Evolutionary conservation across 768 basidiomycete genomes (phyloP).

Genomic region (Leucogyrophana mollusca): DNA sequence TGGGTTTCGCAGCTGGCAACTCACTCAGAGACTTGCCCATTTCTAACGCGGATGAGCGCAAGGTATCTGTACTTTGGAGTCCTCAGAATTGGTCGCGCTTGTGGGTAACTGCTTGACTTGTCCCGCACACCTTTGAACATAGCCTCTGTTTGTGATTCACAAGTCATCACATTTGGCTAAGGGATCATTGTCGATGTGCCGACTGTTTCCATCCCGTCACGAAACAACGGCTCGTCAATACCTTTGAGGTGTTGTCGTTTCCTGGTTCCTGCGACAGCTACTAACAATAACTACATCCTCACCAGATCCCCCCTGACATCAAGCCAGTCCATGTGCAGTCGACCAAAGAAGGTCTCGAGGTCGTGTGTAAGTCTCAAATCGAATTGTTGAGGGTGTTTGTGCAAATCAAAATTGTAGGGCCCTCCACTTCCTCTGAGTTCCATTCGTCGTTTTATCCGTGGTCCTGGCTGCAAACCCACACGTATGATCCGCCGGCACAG

Average conservation of each 20-base stretch:
- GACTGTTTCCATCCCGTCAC: slow-evolving; percentile 85
- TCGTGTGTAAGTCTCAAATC: slow-evolving; percentile 69
- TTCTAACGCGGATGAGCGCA: slow-evolving; percentile 52
- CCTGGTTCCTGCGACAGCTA: neutral
- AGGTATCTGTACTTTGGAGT: slow-evolving; percentile 74
- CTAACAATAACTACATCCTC: slow-evolving; percentile 3
- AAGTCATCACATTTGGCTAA: slow-evolving; percentile 91
- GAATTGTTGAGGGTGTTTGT: no score
- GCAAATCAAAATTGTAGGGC: no score
- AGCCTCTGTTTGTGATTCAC: no score
- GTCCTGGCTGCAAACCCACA: slow-evolving; percentile 75
- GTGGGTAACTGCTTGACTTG: slow-evolving; percentile 43
- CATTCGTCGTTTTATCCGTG: slow-evolving; percentile 89
- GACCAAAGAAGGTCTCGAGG: slow-evolving; percentile 61
- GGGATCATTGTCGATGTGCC: slow-evolving; percentile 90
- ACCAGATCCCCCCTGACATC: slow-evolving; percentile 76
- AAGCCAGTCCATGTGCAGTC: slow-evolving; percentile 58
- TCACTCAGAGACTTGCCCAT: slow-evolving; percentile 44
- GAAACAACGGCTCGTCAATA: slow-evolving; percentile 86
- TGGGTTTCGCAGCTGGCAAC: slow-evolving; percentile 18
- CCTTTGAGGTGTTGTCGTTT: slow-evolving; percentile 61
- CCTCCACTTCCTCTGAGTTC: slow-evolving; percentile 32
- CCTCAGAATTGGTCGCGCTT: slow-evolving; percentile 72
- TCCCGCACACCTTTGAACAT: no score
- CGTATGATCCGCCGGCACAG: slow-evolving; percentile 75